Evolutionary conservation across 768 basidiomycete genomes (phyloP).

Genomic region (Pleurotus giganteus): DNA sequence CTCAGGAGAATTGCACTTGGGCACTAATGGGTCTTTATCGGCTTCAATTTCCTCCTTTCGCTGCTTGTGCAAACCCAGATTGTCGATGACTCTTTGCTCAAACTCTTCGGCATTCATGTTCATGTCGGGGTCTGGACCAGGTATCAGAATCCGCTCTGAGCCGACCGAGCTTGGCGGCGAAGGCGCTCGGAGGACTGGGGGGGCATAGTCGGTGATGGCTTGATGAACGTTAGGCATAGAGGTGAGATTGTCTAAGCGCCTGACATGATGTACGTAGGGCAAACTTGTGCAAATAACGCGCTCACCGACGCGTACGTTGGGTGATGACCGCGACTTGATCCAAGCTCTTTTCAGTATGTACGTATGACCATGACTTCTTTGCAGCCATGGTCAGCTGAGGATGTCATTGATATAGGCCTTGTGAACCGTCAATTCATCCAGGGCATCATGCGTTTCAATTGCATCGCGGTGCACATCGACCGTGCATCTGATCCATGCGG

Average conservation of each 20-base stretch:
- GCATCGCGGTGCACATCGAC: too few species aligned
- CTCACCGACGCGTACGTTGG: not conserved
- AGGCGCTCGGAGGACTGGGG: slow-evolving; percentile 44
- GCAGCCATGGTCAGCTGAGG: too few species aligned
- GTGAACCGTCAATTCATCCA: too few species aligned
- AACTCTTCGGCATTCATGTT: slow-evolving; percentile 35
- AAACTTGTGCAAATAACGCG: not conserved
- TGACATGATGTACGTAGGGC: not conserved
- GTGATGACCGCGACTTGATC: too few species aligned
- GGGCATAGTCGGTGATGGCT: slow-evolving; percentile 39
- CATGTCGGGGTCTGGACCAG: slow-evolving; percentile 39
- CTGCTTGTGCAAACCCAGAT: slow-evolving; percentile 33
- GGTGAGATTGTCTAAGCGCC: not conserved
- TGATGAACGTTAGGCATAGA: not conserved
- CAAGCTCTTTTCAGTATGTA: too few species aligned
- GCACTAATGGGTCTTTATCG: slow-evolving; percentile 36
- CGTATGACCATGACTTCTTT: too few species aligned
- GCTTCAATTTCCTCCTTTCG: slow-evolving; percentile 40
- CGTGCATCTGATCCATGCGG: too few species aligned
- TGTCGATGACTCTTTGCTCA: slow-evolving; percentile 40
- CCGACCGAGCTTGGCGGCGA: slow-evolving; percentile 55
- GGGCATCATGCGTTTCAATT: too few species aligned
- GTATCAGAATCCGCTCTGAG: slow-evolving; percentile 41
- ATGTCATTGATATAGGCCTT: too few species aligned
- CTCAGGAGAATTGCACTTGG: slow-evolving; percentile 21